Evolutionary conservation across 2,329 filamentous ascomycete genomes (phyloP).

Genomic region (Lachnellula subtilissima): DNA sequence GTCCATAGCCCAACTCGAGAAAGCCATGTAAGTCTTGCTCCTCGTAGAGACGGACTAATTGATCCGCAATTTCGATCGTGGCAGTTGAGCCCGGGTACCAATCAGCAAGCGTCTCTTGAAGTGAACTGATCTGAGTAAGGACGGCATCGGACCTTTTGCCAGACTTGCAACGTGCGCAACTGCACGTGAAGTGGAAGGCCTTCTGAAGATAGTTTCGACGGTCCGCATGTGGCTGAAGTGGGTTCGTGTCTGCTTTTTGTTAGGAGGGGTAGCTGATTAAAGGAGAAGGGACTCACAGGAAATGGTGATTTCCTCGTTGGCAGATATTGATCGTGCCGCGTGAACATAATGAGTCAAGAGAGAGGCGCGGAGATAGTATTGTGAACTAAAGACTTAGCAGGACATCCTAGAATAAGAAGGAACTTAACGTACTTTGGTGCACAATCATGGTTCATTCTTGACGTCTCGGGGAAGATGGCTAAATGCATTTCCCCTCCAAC

Average conservation of each 20-base stretch:
- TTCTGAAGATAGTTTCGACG: conserved; percentile 31
- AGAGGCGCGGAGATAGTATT: conserved; percentile 31
- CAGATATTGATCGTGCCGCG: conserved; percentile 31
- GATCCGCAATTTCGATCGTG: conserved; percentile 29
- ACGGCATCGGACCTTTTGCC: conserved; percentile 29
- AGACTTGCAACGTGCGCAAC: conserved; percentile 34
- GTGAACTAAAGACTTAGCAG: conserved; percentile 2
- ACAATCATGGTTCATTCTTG: conserved; percentile 39
- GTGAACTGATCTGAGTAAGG: conserved; percentile 27
- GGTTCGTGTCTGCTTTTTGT: conserved; percentile 28
- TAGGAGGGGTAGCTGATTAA: background rate
- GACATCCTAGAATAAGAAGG: background rate
- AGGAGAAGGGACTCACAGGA: conserved; percentile 26
- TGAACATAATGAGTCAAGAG: conserved; percentile 37
- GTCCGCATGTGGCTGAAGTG: conserved; percentile 28
- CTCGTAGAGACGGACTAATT: conserved; percentile 33
- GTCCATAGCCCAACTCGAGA: conserved; percentile 36
- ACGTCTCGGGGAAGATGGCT: conserved; percentile 34
- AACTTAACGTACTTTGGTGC: conserved; percentile 35
- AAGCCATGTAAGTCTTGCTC: conserved; percentile 36
- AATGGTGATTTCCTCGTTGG: conserved; percentile 38
- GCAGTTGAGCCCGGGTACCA: background rate
- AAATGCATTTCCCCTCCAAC: conserved; percentile 10
- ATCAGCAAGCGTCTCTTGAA: conserved; percentile 24
- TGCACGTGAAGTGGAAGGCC: conserved; percentile 39